These are phyloP conservation scores for Abortiporus biennis DNA, from an alignment of 1,284 basidiomycete species.

Conservation along the genomic window DNA sequence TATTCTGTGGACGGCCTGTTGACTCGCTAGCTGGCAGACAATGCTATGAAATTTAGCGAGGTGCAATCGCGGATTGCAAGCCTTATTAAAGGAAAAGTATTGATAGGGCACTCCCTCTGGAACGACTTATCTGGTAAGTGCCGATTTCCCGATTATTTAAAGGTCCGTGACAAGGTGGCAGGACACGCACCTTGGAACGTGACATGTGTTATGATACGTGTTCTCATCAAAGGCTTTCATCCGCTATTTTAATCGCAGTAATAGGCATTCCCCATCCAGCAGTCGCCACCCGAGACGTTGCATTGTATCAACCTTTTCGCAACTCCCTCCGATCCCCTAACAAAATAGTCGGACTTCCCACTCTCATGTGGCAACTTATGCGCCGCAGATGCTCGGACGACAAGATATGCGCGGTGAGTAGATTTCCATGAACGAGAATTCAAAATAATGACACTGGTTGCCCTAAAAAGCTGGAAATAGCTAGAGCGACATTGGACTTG, in stretches of 20 bases:
- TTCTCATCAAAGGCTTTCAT: too few relatives aligned
- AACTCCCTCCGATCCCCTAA: slow-evolving; percentile 59
- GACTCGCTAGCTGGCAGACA: too few relatives aligned
- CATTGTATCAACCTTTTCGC: slow-evolving; percentile 73
- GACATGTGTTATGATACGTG: too few relatives aligned
- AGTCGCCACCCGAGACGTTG: slow-evolving; percentile 75
- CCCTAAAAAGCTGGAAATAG: slow-evolving; percentile 59
- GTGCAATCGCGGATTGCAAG: slow-evolving; percentile 62
- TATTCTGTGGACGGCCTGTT: too few relatives aligned
- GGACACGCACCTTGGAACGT: too few relatives aligned
- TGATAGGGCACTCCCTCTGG: slow-evolving; percentile 74
- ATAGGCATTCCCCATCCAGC: slow-evolving; percentile 78
- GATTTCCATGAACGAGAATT: slow-evolving; percentile 6
- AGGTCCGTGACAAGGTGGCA: too few relatives aligned
- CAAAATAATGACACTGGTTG: background rate
- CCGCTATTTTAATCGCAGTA: slow-evolving; percentile 49
- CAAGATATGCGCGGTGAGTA: slow-evolving; percentile 60
- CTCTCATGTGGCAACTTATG: slow-evolving; percentile 77
- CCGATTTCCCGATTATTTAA: slow-evolving; percentile 7
- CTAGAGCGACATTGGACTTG: slow-evolving; percentile 67
- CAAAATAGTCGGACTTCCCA: slow-evolving; percentile 65
- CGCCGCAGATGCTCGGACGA: slow-evolving; percentile 66
- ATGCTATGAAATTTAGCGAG: slow-evolving; percentile 44
- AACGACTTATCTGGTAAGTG: slow-evolving; percentile 65
- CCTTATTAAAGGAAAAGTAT: slow-evolving; percentile 56